Evolutionary conservation across 129 eudicot genomes (phyloP).

Genomic region (Calendula officinalis): DNA sequence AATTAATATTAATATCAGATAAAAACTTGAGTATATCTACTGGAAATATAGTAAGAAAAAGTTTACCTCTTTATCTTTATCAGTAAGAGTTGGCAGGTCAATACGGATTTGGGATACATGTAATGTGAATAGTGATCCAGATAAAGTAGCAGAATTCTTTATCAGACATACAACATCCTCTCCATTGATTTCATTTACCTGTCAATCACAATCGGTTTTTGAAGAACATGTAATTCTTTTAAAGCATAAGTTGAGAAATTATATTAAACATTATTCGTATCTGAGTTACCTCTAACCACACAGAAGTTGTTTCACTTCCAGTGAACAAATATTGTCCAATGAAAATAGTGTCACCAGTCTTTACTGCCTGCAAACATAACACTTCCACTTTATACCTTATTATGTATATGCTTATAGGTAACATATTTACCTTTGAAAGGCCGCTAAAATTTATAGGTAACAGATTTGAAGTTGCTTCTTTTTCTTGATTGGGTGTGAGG

Average conservation of each 20-base stretch:
- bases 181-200: conserved; percentile 69
- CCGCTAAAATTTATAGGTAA: conserved; percentile 77
- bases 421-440: conserved; percentile 53
- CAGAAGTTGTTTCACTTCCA: conserved; percentile 84
- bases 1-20: conserved; percentile 11
- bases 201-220: conserved; percentile 16
- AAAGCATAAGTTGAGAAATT: neutral
- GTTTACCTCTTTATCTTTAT: conserved; percentile 78
- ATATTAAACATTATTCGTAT: neutral
- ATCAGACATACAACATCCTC: conserved; percentile 78
- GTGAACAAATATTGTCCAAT: conserved; percentile 86
- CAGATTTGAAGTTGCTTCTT: conserved; percentile 67
- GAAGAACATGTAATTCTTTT: neutral
- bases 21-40: conserved; percentile 12
- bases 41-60: too few relatives aligned
- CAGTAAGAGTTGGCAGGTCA: conserved; percentile 86
- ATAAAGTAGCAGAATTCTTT: conserved; percentile 78
- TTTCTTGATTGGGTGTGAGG: conserved; percentile 63
- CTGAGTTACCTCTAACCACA: conserved; percentile 74
- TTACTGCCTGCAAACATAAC: conserved; percentile 61
- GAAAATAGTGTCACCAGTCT: conserved; percentile 80
- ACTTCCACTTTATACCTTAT: neutral
- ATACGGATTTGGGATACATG: conserved; percentile 80
- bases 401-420: too few relatives aligned
- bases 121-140: conserved; percentile 74